A percentile compares a stretch with the other conserved stretches of the same genome.
Conservation (phyloP, 169 alveolate species). For the Cytauxzoon felis region DNA sequence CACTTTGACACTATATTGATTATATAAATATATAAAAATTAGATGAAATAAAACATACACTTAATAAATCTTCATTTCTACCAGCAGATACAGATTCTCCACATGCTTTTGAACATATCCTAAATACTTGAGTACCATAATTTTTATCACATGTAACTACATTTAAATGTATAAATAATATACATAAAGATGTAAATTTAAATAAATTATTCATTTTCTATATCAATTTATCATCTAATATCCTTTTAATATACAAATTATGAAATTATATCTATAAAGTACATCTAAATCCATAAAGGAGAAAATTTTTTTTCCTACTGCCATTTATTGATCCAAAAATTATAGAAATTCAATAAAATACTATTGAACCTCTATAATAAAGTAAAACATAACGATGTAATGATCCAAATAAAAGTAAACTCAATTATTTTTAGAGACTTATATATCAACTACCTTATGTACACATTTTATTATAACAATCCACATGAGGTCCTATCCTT, state of each 20-base stretch:
- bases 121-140: background rate
- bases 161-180: background rate
- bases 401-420: too few species aligned
- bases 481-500: too few species aligned
- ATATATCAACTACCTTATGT: too few species aligned
- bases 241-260: background rate
- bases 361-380: background rate
- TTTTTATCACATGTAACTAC: background rate
- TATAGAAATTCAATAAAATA: background rate
- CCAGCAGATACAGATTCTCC: slow-evolving; percentile 1
- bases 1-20: slow-evolving; percentile 8
- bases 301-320: background rate
- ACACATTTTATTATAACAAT: too few species aligned
- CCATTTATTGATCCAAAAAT: background rate
- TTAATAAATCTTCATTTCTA: background rate
- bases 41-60: slow-evolving; percentile 12
- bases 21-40: background rate
- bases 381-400: background rate
- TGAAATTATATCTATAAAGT: slow-evolving; percentile 2
- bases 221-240: too few species aligned
- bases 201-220: slow-evolving; percentile 1
- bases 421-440: too few species aligned
- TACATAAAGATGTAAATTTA: slow-evolving; percentile 2
- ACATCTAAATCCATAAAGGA: background rate
- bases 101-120: slow-evolving; percentile 20